These are phyloP conservation scores for Sporisorium reilianum DNA, from an alignment of 1,284 basidiomycete species.

Conservation along the genomic window DNA sequence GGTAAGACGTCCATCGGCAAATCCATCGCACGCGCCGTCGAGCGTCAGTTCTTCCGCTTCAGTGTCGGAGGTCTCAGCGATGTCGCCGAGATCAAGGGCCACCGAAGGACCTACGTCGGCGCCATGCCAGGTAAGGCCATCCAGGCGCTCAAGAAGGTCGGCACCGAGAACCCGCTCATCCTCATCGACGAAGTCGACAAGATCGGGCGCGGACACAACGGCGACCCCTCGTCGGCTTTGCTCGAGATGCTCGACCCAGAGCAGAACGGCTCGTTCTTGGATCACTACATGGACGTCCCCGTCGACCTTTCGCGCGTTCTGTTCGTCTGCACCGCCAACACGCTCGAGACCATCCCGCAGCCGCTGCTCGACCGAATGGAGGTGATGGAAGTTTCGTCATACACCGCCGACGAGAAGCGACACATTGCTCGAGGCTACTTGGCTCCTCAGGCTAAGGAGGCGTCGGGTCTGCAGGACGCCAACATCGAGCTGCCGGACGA, in stretches of 20 bases:
- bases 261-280: slow-evolving; percentile 94
- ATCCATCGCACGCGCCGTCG: slow-evolving; percentile 87
- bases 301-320: slow-evolving; percentile 95
- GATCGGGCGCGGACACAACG: slow-evolving; percentile 92
- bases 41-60: slow-evolving; percentile 92
- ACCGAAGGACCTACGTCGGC: slow-evolving; percentile 94
- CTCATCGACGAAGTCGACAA: slow-evolving; percentile 99
- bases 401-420: slow-evolving; percentile 95
- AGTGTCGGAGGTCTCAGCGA: slow-evolving; percentile 96
- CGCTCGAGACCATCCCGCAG: slow-evolving; percentile 92
- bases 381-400: slow-evolving; percentile 86
- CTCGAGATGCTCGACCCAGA: slow-evolving; percentile 98
- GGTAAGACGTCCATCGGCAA: slow-evolving; percentile 90
- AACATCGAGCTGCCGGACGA: slow-evolving; percentile 64
- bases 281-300: slow-evolving; percentile 98
- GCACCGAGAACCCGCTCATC: slow-evolving; percentile 91
- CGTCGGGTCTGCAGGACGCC: slow-evolving; percentile 78
- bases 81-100: slow-evolving; percentile 99
- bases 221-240: slow-evolving; percentile 92
- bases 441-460: slow-evolving; percentile 92
- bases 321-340: slow-evolving; percentile 86
- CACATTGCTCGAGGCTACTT: slow-evolving; percentile 93
- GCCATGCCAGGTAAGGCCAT: slow-evolving; percentile 94
- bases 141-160: slow-evolving; percentile 94
- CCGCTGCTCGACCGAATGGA: slow-evolving; percentile 92